Percentiles rank a stretch among this genome's conserved stretches.
Evolutionary conservation across 2,329 filamentous ascomycete species (phyloP).

Genomic region (Phialophora verrucosa): DNA sequence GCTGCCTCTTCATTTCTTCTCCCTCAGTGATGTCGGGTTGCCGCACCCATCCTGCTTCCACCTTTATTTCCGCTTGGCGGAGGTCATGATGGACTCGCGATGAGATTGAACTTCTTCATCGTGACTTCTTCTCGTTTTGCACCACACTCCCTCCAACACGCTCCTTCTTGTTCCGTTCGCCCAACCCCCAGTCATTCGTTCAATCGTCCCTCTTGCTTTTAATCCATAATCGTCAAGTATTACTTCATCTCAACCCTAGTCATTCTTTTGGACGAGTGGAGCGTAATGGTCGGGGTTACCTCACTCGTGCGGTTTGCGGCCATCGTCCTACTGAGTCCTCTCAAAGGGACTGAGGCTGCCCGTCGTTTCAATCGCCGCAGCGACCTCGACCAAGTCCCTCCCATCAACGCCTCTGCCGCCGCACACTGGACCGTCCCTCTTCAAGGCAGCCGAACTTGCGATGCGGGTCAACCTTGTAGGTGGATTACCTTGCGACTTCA

Average conservation of each 20-base stretch:
- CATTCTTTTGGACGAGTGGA: slow-evolving; percentile 33
- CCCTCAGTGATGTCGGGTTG: background rate
- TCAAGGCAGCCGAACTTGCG: slow-evolving; percentile 32
- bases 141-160: slow-evolving; percentile 22
- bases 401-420: slow-evolving; percentile 27
- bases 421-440: slow-evolving; percentile 37
- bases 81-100: background rate
- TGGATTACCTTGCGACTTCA: background rate
- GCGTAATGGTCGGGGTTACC: slow-evolving; percentile 28
- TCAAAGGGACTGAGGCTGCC: slow-evolving; percentile 18
- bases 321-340: slow-evolving; percentile 16
- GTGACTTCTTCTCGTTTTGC: slow-evolving; percentile 2
- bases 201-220: slow-evolving; percentile 8
- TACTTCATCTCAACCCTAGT: slow-evolving; percentile 24
- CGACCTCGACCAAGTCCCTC: slow-evolving; percentile 28
- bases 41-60: background rate
- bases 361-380: slow-evolving; percentile 27
- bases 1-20: background rate
- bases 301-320: slow-evolving; percentile 18
- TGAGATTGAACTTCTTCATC: slow-evolving; percentile 9
- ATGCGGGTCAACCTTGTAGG: slow-evolving; percentile 27
- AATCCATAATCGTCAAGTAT: slow-evolving; percentile 9
- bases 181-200: slow-evolving; percentile 23
- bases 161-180: slow-evolving; percentile 19
- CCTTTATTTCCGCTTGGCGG: background rate